These are phyloP conservation scores for Guadua angustifolia DNA, from an alignment of 176 grass and related monocot species.

Conservation along the genomic window DNA sequence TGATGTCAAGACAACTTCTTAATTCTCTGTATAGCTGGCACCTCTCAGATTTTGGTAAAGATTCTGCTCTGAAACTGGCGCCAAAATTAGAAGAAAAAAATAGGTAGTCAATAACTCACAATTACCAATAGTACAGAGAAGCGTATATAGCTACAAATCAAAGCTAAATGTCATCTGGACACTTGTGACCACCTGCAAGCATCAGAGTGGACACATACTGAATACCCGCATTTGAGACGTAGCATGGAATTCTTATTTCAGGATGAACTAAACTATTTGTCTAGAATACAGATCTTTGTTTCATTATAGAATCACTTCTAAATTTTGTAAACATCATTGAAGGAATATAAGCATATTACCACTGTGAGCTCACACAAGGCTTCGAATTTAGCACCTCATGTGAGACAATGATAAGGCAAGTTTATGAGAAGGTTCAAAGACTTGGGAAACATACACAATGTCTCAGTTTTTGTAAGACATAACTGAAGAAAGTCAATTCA, in stretches of 20 bases:
- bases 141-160: constrained; percentile 30
- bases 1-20: constrained; percentile 69
- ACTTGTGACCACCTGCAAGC: not conserved
- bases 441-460: not conserved
- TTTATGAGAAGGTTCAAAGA: not conserved
- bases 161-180: constrained; percentile 27
- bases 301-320: constrained; percentile 29
- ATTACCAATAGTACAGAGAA: constrained; percentile 8
- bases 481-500: not conserved
- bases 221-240: constrained; percentile 11
- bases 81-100: constrained; percentile 22
- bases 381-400: constrained; percentile 24
- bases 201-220: constrained; percentile 17
- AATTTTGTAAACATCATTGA: not conserved
- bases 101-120: constrained; percentile 20
- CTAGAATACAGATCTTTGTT: constrained; percentile 3
- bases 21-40: constrained; percentile 71
- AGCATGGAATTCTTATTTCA: constrained; percentile 25
- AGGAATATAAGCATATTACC: constrained; percentile 33
- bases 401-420: not conserved
- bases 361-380: not conserved
- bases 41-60: constrained; percentile 71
- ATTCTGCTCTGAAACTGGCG: constrained; percentile 61
- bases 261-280: not conserved
- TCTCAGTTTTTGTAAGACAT: constrained; percentile 4